phyloP scores from a whole-genome alignment of 352 stramenopile species.

The Discostella stelligera region DNA sequence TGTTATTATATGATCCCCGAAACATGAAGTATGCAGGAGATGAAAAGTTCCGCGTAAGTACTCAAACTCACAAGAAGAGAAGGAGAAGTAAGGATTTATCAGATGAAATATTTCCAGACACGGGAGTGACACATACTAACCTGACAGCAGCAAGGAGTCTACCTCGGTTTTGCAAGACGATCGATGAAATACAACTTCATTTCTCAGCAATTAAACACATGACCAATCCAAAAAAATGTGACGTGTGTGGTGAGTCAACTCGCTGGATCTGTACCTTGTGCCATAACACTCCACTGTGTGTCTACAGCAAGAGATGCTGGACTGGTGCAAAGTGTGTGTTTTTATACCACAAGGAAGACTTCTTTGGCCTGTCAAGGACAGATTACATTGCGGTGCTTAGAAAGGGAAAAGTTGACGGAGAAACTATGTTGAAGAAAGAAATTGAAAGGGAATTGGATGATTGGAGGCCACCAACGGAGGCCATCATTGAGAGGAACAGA shows the following conservation, averaged over 20 bases:
- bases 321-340: not conserved
- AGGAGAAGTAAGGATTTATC: no score
- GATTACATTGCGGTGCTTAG: not conserved
- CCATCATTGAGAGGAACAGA: not conserved
- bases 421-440: not conserved
- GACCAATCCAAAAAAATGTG: not conserved
- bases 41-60: not conserved
- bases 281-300: not conserved
- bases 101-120: no score
- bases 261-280: not conserved
- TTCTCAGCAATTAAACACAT: no score
- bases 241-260: not conserved
- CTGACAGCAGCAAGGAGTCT: no score
- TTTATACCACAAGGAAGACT: not conserved
- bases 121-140: no score
- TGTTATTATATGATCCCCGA: constrained; percentile 2
- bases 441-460: not conserved
- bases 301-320: not conserved
- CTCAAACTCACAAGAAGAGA: no score
- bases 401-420: not conserved
- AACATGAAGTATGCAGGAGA: not conserved
- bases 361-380: constrained; percentile 5
- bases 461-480: constrained; percentile 1
- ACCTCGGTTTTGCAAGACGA: no score
- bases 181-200: no score